Base-by-base conservation (phyloP, 2,329 filamentous ascomycete species). In the Alternaria triticimaculans region DNA sequence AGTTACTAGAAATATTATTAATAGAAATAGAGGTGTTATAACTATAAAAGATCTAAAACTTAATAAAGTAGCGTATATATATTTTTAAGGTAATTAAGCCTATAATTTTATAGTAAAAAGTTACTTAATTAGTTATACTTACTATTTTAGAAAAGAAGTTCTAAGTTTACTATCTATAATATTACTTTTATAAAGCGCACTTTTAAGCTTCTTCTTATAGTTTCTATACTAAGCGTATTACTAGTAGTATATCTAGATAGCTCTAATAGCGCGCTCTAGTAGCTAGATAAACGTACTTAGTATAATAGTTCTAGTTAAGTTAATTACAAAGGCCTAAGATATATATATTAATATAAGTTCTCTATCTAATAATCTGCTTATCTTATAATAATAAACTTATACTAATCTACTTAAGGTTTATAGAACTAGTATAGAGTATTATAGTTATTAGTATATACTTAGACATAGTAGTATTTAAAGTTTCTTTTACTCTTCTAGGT, bases 321-420 rank as follows among this genome's bases (percentile, higher is more conserved):
- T 0, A 15, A 37, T 37, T 15, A 15, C 33, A 1, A 37, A 37
- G 33, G 33, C 33, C 33, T 15, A 37, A 37, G 33, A 37, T 15
- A 7, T 15, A 37, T 0, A 15, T 7, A 37, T 37, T 7, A 15
- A 37, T 37, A 15, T 2, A 37, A n/a, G 0, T n/a, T 37, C 3
- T 15, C 33, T 0, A 15, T 37, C 33, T 0, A 8, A 37, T 7
- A 37, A 37, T 15, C 33, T 15, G 33, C 33, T 37, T 15, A 37
- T 37, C 15, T 37, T 15, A 37, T 1, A 7, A 37, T 0, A 2
- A n/a, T 1, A 0, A 15, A 0, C 33, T n/a, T 15, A 37, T 37
- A n/a, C 33, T 15, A 0, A 37, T 37, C 33, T 15, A 15, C 33
- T 37, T 0, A 37, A 37, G 33, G 0, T 37, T 0, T 1, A 15